A percentile compares a stretch with the other conserved stretches of the same genome.
Evolutionary conservation across 1,284 basidiomycete genomes (phyloP).

Genomic region (Stygiomarasmius scandens): DNA sequence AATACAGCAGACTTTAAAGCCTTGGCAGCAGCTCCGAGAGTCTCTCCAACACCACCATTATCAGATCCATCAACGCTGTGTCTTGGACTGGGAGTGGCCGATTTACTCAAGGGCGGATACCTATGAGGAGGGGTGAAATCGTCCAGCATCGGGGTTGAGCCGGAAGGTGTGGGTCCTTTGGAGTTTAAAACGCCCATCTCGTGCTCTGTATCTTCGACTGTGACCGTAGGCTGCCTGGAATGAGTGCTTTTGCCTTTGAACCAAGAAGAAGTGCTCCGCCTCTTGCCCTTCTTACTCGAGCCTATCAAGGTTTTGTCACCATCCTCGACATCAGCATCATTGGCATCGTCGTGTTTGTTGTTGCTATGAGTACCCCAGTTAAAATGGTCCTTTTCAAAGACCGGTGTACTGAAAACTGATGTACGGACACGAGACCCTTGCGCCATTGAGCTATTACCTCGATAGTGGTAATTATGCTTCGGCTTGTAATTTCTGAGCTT

Average conservation of each 20-base stretch:
- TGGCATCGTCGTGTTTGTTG: conserved; percentile 24
- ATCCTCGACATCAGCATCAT: conserved; percentile 31
- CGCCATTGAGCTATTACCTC: background rate
- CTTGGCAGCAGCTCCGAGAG: conserved; percentile 59
- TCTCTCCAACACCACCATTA: conserved; percentile 35
- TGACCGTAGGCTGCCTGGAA: conserved; percentile 11
- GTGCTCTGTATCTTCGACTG: conserved; percentile 5
- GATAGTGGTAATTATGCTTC: conserved; percentile 36
- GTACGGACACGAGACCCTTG: conserved; percentile 27
- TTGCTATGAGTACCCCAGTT: conserved; percentile 15
- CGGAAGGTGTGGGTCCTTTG: background rate
- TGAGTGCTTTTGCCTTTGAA: conserved; percentile 14
- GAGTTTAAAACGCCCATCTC: conserved; percentile 11
- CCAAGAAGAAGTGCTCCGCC: conserved; percentile 17
- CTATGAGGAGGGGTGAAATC: conserved; percentile 27
- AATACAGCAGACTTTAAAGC: conserved; percentile 68
- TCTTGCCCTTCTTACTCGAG: conserved; percentile 13
- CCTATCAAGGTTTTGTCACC: conserved; percentile 23
- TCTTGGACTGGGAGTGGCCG: conserved; percentile 6
- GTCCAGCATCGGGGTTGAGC: conserved; percentile 2
- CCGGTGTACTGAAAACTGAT: conserved; percentile 36
- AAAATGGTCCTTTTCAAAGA: conserved; percentile 37
- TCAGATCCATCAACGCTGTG: conserved; percentile 13
- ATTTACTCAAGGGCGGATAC: conserved; percentile 39
- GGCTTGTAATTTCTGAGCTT: conserved; percentile 72